phyloP scores from a whole-genome alignment of 1,139 yeast genomes.

The Yamadazyma sp. region DNA sequence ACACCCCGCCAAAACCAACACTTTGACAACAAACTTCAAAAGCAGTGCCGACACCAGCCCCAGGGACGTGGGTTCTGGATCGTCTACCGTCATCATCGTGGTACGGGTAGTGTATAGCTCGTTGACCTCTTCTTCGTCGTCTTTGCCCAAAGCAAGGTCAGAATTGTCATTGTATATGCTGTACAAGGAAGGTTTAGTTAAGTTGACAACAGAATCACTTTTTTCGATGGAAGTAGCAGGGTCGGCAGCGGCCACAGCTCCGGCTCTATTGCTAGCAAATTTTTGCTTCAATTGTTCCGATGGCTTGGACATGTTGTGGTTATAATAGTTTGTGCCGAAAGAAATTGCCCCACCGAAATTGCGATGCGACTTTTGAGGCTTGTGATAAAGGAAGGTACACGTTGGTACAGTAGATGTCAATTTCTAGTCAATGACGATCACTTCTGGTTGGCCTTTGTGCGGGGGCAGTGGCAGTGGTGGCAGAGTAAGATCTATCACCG shows the following conservation, averaged over 20 bases:
- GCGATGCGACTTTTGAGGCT: neutral
- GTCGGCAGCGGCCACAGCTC: slow-evolving; percentile 3
- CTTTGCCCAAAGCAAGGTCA: slow-evolving; percentile 33
- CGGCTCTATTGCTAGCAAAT: neutral
- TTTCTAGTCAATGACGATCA: neutral
- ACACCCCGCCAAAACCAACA: slow-evolving; percentile 38
- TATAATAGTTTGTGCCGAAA: too few relatives aligned
- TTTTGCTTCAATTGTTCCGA: slow-evolving; percentile 6
- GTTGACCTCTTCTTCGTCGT: slow-evolving; percentile 24
- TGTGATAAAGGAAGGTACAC: neutral
- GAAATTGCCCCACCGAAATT: neutral
- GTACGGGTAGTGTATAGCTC: slow-evolving; percentile 8
- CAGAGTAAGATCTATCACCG: too few relatives aligned
- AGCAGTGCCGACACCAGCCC: slow-evolving; percentile 9
- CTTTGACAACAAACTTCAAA: slow-evolving; percentile 18
- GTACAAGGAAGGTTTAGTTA: slow-evolving; percentile 51
- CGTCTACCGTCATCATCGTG: slow-evolving; percentile 2
- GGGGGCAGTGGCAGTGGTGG: neutral
- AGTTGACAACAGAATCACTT: slow-evolving; percentile 44
- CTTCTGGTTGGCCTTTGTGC: neutral
- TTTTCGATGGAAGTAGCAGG: slow-evolving; percentile 28
- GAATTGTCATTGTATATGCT: slow-evolving; percentile 46
- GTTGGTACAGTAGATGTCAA: too few relatives aligned
- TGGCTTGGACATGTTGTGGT: slow-evolving; percentile 5
- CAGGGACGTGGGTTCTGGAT: neutral